Evolutionary conservation across 1,284 basidiomycete genomes (phyloP).

Genomic region (Irpex sp.): DNA sequence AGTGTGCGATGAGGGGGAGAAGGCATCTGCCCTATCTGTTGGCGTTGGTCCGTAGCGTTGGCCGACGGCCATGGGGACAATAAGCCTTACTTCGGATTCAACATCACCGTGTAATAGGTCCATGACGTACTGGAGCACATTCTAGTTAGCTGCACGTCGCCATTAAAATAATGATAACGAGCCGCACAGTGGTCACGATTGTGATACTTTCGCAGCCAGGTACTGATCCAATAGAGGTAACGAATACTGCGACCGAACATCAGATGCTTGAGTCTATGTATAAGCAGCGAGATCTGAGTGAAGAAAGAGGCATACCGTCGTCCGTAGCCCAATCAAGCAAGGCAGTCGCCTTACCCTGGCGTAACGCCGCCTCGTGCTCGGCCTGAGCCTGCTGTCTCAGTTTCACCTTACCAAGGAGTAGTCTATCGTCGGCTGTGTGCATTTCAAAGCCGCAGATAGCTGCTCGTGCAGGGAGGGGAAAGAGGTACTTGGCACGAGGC

Average conservation of each 20-base stretch:
- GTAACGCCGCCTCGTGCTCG: slow-evolving; percentile 39
- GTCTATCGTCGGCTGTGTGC: slow-evolving; percentile 33
- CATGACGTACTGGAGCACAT: slow-evolving; percentile 30
- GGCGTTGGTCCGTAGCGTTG: slow-evolving; percentile 48
- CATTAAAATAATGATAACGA: neutral
- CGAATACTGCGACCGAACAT: slow-evolving; percentile 40
- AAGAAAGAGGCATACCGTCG: slow-evolving; percentile 40
- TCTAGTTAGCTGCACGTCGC: slow-evolving; percentile 7
- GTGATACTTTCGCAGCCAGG: slow-evolving; percentile 36
- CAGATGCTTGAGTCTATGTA: too few species aligned
- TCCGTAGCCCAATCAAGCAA: slow-evolving; percentile 47
- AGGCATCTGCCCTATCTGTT: slow-evolving; percentile 29
- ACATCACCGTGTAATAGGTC: slow-evolving; percentile 44
- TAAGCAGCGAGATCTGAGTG: neutral
- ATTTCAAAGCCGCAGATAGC: slow-evolving; percentile 50
- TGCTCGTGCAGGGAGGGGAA: slow-evolving; percentile 55
- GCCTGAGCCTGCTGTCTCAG: slow-evolving; percentile 43
- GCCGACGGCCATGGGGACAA: slow-evolving; percentile 46
- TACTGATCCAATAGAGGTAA: slow-evolving; percentile 52
- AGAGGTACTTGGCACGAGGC: slow-evolving; percentile 47
- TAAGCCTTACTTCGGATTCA: slow-evolving; percentile 44
- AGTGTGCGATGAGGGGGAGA: neutral
- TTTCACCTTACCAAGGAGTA: slow-evolving; percentile 45
- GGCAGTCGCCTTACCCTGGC: slow-evolving; percentile 38
- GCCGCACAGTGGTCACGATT: slow-evolving; percentile 40